Base-by-base conservation (phyloP, 176 grass and related monocot species). In the Tillandsia fasciculata region DNA sequence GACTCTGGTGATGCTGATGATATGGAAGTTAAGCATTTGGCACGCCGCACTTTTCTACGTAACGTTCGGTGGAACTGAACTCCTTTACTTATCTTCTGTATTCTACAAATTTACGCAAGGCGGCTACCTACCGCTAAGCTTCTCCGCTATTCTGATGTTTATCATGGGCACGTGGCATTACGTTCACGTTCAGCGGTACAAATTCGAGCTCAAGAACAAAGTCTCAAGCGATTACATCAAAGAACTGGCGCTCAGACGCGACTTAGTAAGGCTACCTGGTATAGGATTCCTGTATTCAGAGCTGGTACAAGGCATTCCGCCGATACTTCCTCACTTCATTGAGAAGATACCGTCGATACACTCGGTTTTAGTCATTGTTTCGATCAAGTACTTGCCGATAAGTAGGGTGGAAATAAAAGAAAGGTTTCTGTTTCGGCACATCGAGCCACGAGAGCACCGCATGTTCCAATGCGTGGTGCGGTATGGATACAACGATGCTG, bases 161-260 rank as follows among this genome's bases (percentile, higher is more conserved):
- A 74, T 82, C 68, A 91, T 91, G 88, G 81, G 63, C 52, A 84
- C 84, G 70, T 91, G 81, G 83, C 84, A 87, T 52, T 91, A 91
- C 69, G 88, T 87, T 57, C 78, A 91, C 64, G 74, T 84, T 24
- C 68, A 87, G 11, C 77, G 81, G 2, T 91, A 91, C 78, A 76
- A 76, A 26, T 91, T 75, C 53, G 88, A 91, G 72, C 78, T 91
- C 47, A 52, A 79, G 20, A 87, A 91, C 64, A 84, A 84, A 68
- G 81, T 91, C 11, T 78, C 84, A 33, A 79, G 9, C 42, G 79
- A 82, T 51, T 87, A 84, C 63, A 66, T 87, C 51, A 49, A 18
- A 70, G 84, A 87, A 7, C 64, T 91, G 52, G 51, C 50, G 14
- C 29, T 63, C 54, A 87, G 65, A n/a, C 0, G 52, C 29, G 47